Percentiles rank a stretch among this genome's conserved stretches.
These are phyloP conservation scores for Lactarius hatsudake DNA, from an alignment of 768 basidiomycete genomes.

Conservation along the genomic window DNA sequence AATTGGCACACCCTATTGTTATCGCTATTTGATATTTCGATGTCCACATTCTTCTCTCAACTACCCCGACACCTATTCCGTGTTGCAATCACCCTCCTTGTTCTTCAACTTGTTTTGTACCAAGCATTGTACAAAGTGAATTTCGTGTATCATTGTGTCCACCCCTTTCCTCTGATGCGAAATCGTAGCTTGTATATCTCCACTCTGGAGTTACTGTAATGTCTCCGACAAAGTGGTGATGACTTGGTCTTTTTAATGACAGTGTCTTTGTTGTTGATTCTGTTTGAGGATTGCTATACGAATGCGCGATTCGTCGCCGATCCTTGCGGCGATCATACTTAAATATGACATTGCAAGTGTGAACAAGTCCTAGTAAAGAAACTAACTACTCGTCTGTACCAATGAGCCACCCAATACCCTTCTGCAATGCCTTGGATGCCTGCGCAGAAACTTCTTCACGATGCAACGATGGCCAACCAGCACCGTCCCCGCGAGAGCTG, in stretches of 20 bases:
- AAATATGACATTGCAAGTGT: conserved; percentile 26
- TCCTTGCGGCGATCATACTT: not conserved
- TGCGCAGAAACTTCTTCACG: conserved; percentile 67
- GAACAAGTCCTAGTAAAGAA: not conserved
- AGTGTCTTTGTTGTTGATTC: not conserved
- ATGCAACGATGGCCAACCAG: conserved; percentile 37
- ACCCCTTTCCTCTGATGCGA: not conserved
- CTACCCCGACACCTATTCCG: not conserved
- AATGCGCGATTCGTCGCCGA: not conserved
- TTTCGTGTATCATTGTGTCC: conserved; percentile 5
- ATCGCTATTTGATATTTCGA: conserved; percentile 22
- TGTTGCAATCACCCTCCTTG: not conserved
- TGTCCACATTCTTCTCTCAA: not conserved
- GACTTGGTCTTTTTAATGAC: not conserved
- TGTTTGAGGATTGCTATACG: no score
- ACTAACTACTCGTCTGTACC: conserved; percentile 63
- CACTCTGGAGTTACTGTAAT: not conserved
- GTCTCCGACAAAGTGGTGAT: not conserved
- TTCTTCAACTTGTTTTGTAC: conserved; percentile 23
- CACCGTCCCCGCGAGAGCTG: conserved; percentile 39
- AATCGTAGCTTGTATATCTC: conserved; percentile 11
- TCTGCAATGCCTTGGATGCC: conserved; percentile 75
- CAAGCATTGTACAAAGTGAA: not conserved
- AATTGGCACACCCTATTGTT: conserved; percentile 16
- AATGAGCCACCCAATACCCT: conserved; percentile 95